A percentile compares a stretch with the other conserved stretches of the same genome.
Evolutionary conservation across 2,329 filamentous ascomycete species (phyloP).

Genomic region (Pseudogymnoascus sp.): DNA sequence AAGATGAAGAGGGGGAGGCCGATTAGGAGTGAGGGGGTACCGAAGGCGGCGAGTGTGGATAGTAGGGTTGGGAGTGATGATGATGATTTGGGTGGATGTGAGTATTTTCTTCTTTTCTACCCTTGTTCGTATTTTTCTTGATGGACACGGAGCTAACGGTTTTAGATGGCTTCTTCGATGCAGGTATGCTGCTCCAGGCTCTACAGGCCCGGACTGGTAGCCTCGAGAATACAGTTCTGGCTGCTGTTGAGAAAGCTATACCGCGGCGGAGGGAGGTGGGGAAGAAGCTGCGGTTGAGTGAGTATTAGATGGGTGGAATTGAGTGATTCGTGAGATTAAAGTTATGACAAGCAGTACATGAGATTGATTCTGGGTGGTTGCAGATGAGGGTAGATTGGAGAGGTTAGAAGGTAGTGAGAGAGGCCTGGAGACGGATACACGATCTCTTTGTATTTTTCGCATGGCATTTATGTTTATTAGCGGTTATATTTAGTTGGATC

Average conservation of each 20-base stretch:
- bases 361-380: background rate
- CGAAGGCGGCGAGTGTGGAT: slow-evolving; percentile 39
- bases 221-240: slow-evolving; percentile 28
- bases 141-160: slow-evolving; percentile 11
- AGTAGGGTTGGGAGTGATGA: slow-evolving; percentile 69
- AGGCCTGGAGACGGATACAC: background rate
- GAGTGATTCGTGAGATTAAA: background rate
- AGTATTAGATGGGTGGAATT: slow-evolving; percentile 42
- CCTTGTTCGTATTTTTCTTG: slow-evolving; percentile 14
- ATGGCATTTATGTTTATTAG: background rate
- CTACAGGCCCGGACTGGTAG: slow-evolving; percentile 62
- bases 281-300: slow-evolving; percentile 61
- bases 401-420: background rate
- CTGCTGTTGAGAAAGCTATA: slow-evolving; percentile 39
- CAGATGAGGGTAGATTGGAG: background rate
- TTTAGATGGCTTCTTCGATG: slow-evolving; percentile 92
- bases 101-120: slow-evolving; percentile 36
- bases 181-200: slow-evolving; percentile 85
- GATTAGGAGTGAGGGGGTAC: slow-evolving; percentile 49
- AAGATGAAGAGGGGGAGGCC: slow-evolving; percentile 66
- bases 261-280: slow-evolving; percentile 58
- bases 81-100: slow-evolving; percentile 88
- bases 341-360: background rate
- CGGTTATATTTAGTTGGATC: background rate
- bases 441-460: background rate